A percentile compares a stretch with the other conserved stretches of the same genome.
Evolutionary conservation across 2,329 filamentous ascomycete genomes (phyloP).

Genomic region (Verticillium dahliae): DNA sequence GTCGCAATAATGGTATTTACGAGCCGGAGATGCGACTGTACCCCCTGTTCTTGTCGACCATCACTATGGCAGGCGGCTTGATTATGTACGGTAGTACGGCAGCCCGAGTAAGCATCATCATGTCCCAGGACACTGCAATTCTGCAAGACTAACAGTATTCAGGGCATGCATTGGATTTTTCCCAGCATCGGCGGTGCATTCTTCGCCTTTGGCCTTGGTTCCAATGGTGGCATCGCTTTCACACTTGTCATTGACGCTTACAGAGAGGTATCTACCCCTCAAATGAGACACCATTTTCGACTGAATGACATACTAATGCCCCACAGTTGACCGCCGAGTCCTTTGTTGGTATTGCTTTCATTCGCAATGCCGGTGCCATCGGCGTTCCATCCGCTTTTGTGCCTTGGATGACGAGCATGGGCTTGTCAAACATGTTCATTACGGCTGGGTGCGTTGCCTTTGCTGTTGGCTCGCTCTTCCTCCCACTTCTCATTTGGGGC

Average conservation of each 20-base stretch:
- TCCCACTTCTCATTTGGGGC: conserved; percentile 24
- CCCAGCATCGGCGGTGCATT: conserved; percentile 25
- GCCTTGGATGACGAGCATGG: conserved; percentile 23
- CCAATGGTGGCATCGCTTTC: conserved; percentile 24
- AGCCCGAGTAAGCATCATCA: conserved; percentile 17
- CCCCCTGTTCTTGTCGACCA: conserved; percentile 15
- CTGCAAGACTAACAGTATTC: background rate
- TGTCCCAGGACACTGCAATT: background rate
- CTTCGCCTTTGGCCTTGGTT: conserved; percentile 28
- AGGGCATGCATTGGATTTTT: conserved; percentile 30
- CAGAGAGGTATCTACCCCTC: conserved; percentile 18
- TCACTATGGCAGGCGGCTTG: conserved; percentile 22
- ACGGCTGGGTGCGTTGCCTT: conserved; percentile 16
- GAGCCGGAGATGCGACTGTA: conserved; percentile 48
- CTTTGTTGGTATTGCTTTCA: conserved; percentile 23
- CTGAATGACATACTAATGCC: background rate
- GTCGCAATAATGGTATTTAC: conserved; percentile 32
- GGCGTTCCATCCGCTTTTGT: conserved; percentile 20
- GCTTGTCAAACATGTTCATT: conserved; percentile 21
- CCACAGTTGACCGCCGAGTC: conserved; percentile 18
- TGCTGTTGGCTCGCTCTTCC: conserved; percentile 14
- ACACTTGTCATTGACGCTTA: conserved; percentile 28
- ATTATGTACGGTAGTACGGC: conserved; percentile 28
- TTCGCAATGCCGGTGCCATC: conserved; percentile 22
- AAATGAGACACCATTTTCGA: background rate